Evolutionary conservation across 2,329 filamentous ascomycete species (phyloP).

Genomic region (Dryadomyces sulphureus): DNA sequence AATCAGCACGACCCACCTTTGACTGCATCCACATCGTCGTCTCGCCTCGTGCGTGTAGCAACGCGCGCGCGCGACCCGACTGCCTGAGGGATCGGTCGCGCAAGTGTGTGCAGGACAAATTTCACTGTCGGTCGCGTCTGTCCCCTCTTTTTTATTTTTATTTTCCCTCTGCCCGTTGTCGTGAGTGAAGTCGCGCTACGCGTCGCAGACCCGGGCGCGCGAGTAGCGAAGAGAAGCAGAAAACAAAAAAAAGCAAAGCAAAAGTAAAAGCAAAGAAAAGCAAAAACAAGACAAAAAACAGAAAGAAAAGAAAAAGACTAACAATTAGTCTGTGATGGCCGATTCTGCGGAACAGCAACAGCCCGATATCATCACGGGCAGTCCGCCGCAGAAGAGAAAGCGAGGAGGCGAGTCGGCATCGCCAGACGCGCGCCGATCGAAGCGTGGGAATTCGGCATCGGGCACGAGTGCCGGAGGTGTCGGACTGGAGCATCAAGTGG

Average conservation of each 20-base stretch:
- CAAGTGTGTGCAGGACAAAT: too few relatives aligned
- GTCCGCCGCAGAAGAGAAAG: constrained; percentile 40
- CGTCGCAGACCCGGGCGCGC: too few relatives aligned
- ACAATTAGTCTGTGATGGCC: constrained; percentile 23
- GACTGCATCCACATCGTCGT: not conserved
- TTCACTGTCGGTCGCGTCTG: too few relatives aligned
- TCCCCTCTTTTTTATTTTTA: too few relatives aligned
- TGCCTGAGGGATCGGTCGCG: too few relatives aligned
- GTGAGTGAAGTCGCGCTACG: too few relatives aligned
- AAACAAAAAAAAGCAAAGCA: too few relatives aligned
- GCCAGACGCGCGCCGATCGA: constrained; percentile 33
- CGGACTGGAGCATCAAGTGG: constrained; percentile 19
- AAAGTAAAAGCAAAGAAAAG: not conserved
- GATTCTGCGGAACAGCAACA: constrained; percentile 30
- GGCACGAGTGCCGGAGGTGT: constrained; percentile 18
- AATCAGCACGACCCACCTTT: not conserved
- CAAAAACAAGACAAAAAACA: not conserved
- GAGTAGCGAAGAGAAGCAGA: too few relatives aligned
- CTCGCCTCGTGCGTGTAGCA: not conserved
- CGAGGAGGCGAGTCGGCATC: constrained; percentile 32
- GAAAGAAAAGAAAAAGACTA: not conserved
- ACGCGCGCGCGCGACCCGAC: not conserved
- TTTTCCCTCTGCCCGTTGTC: too few relatives aligned
- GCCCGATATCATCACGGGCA: constrained; percentile 27
- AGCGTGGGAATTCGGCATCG: constrained; percentile 31